phyloP scores from a whole-genome alignment of 148 eudicot species.

The Spergularia marina region DNA sequence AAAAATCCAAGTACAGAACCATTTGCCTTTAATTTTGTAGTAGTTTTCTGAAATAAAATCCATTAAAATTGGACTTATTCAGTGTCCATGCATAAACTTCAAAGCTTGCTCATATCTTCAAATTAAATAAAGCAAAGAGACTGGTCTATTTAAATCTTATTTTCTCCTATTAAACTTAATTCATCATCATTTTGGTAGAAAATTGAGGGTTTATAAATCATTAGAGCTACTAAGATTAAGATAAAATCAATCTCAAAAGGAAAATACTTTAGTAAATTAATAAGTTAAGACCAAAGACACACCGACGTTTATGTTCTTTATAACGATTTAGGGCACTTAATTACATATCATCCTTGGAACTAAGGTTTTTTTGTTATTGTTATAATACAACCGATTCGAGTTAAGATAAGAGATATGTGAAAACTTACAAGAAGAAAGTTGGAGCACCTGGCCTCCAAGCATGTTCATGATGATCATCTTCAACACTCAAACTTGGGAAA shows the following conservation, averaged over 20 bases:
- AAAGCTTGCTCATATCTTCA: background rate
- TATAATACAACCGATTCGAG: background rate
- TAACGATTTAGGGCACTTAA: background rate
- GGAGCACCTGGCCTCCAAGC: slow-evolving; percentile 38
- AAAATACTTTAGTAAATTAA: background rate
- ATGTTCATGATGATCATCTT: slow-evolving; percentile 19
- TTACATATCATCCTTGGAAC: background rate
- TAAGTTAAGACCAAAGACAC: background rate
- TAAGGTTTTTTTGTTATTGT: too few relatives aligned
- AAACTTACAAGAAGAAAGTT: slow-evolving; percentile 55
- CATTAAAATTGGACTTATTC: background rate
- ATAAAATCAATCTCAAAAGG: background rate
- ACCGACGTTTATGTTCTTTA: background rate
- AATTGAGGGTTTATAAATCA: background rate
- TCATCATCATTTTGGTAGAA: too few relatives aligned
- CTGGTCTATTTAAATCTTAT: background rate
- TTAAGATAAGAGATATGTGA: slow-evolving; percentile 5
- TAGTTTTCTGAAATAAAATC: background rate
- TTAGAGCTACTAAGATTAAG: background rate
- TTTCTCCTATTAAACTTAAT: too few relatives aligned
- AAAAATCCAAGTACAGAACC: background rate
- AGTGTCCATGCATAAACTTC: background rate
- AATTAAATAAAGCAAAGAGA: background rate
- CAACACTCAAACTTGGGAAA: slow-evolving; percentile 46
- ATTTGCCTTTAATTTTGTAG: too few relatives aligned